phyloP scores from a whole-genome alignment of 2,329 filamentous ascomycete genomes.

The Penicillium sp. region DNA sequence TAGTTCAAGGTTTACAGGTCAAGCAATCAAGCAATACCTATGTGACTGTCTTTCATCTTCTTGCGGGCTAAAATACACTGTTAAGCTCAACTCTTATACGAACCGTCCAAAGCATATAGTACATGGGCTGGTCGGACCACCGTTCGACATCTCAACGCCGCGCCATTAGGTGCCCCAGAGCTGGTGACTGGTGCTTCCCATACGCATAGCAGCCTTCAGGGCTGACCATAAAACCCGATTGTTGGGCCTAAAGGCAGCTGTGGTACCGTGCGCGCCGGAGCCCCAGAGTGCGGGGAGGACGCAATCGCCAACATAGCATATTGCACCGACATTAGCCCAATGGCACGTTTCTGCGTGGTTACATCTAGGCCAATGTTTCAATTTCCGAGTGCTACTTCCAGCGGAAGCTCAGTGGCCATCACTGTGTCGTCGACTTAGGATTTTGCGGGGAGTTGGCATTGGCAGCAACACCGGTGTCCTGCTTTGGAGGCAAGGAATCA shows the following conservation, averaged over 20 bases:
- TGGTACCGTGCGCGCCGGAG: background rate
- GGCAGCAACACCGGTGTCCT: background rate
- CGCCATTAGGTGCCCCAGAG: background rate
- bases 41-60: background rate
- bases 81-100: background rate
- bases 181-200: background rate
- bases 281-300: background rate
- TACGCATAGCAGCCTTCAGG: background rate
- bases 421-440: conserved; percentile 2
- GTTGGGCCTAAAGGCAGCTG: background rate
- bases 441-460: background rate
- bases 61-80: background rate
- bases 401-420: background rate
- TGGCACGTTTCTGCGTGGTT: background rate
- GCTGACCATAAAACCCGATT: background rate
- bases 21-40: no score
- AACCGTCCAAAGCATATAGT: background rate
- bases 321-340: background rate
- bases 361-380: background rate
- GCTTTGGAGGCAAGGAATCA: background rate
- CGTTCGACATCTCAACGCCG: background rate
- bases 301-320: background rate
- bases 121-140: background rate
- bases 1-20: background rate
- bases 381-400: background rate